A percentile compares a stretch with the other conserved stretches of the same genome.
Evolutionary conservation across 2,329 filamentous ascomycete species (phyloP).

Genomic region (Hyphodiscus sp.): DNA sequence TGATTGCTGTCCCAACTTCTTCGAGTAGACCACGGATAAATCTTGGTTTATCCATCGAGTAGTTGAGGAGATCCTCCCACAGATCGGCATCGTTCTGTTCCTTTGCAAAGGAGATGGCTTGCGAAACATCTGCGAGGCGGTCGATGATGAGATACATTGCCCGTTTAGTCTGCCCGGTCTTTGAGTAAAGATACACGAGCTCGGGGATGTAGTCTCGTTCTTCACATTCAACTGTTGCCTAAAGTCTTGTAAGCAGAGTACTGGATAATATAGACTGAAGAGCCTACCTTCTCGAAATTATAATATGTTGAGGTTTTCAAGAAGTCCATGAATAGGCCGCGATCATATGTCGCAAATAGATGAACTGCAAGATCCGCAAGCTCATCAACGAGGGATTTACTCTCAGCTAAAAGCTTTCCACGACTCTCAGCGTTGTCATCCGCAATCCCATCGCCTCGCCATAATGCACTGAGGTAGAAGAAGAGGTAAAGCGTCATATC

Average conservation of each 20-base stretch:
- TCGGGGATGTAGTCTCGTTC: conserved; percentile 76
- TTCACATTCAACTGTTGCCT: conserved; percentile 74
- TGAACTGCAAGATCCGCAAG: conserved; percentile 83
- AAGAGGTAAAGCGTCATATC: conserved; percentile 71
- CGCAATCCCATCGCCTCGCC: conserved; percentile 64
- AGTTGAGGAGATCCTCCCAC: conserved; percentile 91
- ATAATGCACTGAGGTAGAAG: conserved; percentile 85
- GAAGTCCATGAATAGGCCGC: conserved; percentile 76
- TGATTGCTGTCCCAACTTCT: conserved; percentile 88
- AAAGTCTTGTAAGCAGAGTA: conserved; percentile 15
- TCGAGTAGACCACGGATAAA: conserved; percentile 91
- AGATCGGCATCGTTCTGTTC: conserved; percentile 86
- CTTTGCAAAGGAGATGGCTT: conserved; percentile 91
- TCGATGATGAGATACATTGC: conserved; percentile 92
- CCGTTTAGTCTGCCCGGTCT: conserved; percentile 88
- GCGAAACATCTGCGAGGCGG: conserved; percentile 81
- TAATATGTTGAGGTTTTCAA: conserved; percentile 80
- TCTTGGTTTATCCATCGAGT: conserved; percentile 94
- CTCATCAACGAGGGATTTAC: conserved; percentile 67
- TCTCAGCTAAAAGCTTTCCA: conserved; percentile 52
- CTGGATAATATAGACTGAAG: background rate
- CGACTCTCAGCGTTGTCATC: conserved; percentile 47
- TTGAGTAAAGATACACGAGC: conserved; percentile 91
- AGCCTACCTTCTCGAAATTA: conserved; percentile 64
- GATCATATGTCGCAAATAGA: conserved; percentile 80